Evolutionary conservation across 2,329 filamentous ascomycete genomes (phyloP).

Genomic region (Erysiphe pulchra): DNA sequence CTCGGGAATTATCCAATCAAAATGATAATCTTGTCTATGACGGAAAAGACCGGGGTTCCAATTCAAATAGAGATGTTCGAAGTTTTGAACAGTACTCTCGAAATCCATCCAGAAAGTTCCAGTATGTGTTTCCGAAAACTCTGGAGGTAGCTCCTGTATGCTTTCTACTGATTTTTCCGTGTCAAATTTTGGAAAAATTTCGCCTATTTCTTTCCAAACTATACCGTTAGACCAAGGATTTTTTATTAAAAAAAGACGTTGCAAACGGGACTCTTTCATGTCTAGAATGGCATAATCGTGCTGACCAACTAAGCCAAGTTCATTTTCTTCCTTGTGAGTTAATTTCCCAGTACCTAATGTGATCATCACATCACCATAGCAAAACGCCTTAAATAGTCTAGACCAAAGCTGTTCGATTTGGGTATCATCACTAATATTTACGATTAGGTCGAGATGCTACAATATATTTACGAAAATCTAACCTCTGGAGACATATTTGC

Average conservation of each 20-base stretch:
- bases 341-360: conserved; percentile 78
- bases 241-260: conserved; percentile 56
- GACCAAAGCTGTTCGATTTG: conserved; percentile 55
- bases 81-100: conserved; percentile 70
- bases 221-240: conserved; percentile 84
- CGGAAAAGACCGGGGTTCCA: conserved; percentile 79
- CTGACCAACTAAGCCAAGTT: conserved; percentile 61
- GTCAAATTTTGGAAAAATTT: neutral
- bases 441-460: neutral
- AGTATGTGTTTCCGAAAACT: conserved; percentile 17
- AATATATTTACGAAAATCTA: conserved; percentile 4
- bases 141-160: conserved; percentile 7
- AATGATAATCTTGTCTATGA: conserved; percentile 69
- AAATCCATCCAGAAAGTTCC: conserved; percentile 90
- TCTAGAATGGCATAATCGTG: conserved; percentile 88
- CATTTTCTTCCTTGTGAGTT: conserved; percentile 47
- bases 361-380: conserved; percentile 56
- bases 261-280: conserved; percentile 36
- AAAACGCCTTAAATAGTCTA: conserved; percentile 48
- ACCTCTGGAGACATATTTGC: conserved; percentile 70
- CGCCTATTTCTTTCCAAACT: conserved; percentile 33
- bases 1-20: conserved; percentile 43
- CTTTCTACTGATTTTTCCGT: conserved; percentile 4
- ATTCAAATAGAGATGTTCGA: conserved; percentile 89
- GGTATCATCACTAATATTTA: conserved; percentile 39